A percentile compares a stretch with the other conserved stretches of the same genome.
Conservation (phyloP, 2,329 filamentous ascomycete species). For the Rasamsonia emersonii region DNA sequence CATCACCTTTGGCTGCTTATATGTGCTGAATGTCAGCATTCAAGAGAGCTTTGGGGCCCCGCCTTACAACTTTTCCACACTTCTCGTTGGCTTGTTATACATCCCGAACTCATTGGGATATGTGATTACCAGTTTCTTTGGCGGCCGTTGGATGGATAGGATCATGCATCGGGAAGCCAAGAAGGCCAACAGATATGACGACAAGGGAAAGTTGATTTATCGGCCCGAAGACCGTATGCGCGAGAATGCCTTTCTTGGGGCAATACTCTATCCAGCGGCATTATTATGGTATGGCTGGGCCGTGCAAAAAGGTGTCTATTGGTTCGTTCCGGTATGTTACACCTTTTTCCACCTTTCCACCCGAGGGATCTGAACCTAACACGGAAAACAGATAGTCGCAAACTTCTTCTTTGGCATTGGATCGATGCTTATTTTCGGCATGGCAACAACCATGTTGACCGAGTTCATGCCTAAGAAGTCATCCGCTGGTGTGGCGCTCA, state of each 20-base stretch:
- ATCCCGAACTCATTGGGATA: conserved; percentile 70
- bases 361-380: conserved; percentile 5
- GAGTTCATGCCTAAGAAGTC: conserved; percentile 69
- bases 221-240: conserved; percentile 73
- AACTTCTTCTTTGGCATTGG: conserved; percentile 68
- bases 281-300: conserved; percentile 74
- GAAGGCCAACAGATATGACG: conserved; percentile 61
- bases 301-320: conserved; percentile 53
- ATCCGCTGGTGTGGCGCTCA: conserved; percentile 66
- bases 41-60: conserved; percentile 57
- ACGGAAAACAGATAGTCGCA: conserved; percentile 41
- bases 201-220: conserved; percentile 56
- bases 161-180: conserved; percentile 72
- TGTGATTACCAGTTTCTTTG: conserved; percentile 57
- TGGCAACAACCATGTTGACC: conserved; percentile 72
- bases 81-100: conserved; percentile 68
- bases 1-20: conserved; percentile 67
- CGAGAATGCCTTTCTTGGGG: conserved; percentile 72
- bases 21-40: conserved; percentile 68
- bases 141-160: conserved; percentile 67
- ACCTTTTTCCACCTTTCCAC: background rate
- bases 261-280: conserved; percentile 59
- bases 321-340: conserved; percentile 46
- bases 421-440: conserved; percentile 69
- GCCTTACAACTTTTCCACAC: conserved; percentile 61